Evolutionary conservation across 768 basidiomycete genomes (phyloP).

Genomic region (Sporobolomyces pararoseus): DNA sequence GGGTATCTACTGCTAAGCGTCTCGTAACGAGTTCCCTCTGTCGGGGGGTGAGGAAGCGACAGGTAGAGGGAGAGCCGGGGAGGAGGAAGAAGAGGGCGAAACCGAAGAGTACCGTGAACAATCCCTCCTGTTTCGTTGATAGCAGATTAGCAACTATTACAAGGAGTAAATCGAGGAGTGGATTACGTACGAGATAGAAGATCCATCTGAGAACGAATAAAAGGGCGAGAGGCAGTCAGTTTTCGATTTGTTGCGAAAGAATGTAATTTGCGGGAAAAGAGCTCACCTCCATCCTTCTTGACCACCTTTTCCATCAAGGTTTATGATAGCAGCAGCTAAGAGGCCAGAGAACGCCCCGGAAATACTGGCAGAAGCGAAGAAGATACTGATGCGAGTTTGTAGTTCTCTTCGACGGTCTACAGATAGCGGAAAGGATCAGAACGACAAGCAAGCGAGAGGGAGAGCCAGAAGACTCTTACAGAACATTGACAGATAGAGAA

Average conservation of each 20-base stretch:
- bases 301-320: conserved; percentile 45
- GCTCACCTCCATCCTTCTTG: conserved; percentile 49
- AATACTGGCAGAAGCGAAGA: conserved; percentile 47
- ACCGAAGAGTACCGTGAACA: conserved; percentile 63
- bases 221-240: too few species aligned
- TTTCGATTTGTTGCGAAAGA: too few species aligned
- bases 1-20: conserved; percentile 41
- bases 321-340: conserved; percentile 46
- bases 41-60: conserved; percentile 56
- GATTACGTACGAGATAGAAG: conserved; percentile 39
- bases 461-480: conserved; percentile 20
- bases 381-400: conserved; percentile 45
- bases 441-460: too few species aligned
- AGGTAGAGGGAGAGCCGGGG: conserved; percentile 53
- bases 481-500: conserved; percentile 45
- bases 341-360: conserved; percentile 47
- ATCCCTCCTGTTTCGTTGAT: conserved; percentile 53
- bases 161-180: too few species aligned
- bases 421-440: too few species aligned
- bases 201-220: conserved; percentile 41
- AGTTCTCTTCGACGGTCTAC: conserved; percentile 42
- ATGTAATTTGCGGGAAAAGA: too few species aligned
- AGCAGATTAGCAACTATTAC: too few species aligned
- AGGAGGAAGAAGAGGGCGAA: conserved; percentile 56
- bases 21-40: conserved; percentile 46